Evolutionary conservation across 768 basidiomycete genomes (phyloP), one percentile per base, ranked within the genome.

Genomic region (Panaeolus papilionaceus): DNA sequence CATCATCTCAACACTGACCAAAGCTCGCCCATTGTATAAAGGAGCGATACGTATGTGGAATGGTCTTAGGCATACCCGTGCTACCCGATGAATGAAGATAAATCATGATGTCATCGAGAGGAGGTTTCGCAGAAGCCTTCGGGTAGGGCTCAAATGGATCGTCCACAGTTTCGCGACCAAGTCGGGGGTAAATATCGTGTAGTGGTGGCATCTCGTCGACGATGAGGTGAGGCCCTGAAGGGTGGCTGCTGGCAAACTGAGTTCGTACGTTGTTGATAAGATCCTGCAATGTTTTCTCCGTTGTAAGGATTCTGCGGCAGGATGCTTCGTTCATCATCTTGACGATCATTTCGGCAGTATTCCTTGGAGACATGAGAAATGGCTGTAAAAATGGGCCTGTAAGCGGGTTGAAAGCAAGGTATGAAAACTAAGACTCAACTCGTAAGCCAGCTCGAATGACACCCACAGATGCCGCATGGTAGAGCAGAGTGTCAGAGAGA

Each of bases 61-160:
- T 80, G 6, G 81, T 71, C 65, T 83, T 85, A 0, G 85, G 84
- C 61, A 83, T 77, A 3, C 84, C 83, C 0, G 85, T 84, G 63
- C 83, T 85, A 18, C 85, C 84, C 1, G 86, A 86, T 0, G 86
- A 86, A 67, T 86, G 84, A 0, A 84, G 72, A 63, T 82, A 85
- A 8, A 80, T 39, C 45, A 76, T 61, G 18, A 78, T 61, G 61
- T 79, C 73, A 54, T 73, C 66, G 37, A 78, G 61, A 64, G 71
- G 23, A 62, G 69, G 68, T 8, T 65, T 65, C 1, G 61, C 62
- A 1, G 49, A 37, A 6, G 71, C 67, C 40, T 47, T 64, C 2
- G 76, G 77, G 44, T 80, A 81, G 2, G 75, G 72, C 14, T 68
- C 58, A 64, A 81, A 81, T 6, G 73, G 67, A 49, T 81, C 74